Evolutionary conservation across 805 yeast genomes (phyloP), one percentile per base, ranked within the genome.

Genomic region (Candida morakotiae): DNA sequence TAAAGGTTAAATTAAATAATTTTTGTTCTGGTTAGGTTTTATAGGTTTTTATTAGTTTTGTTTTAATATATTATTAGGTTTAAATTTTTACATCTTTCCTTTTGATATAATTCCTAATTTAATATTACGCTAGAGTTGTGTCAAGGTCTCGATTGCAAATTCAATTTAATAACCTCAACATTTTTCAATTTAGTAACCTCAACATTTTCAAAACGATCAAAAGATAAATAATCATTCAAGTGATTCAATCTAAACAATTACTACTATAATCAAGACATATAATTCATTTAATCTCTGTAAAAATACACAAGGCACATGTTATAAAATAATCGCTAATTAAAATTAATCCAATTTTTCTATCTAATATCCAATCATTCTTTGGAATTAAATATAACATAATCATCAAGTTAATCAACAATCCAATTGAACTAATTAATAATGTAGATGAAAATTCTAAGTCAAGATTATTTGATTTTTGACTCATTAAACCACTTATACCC

Each of bases 401-500:
- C 3, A 47, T 6, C 22, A 60, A 43, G 34, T 55, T 61, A 5
- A 41, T 14, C 10, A 62, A 32, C 23, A 60, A 38, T 4, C 55
- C 50, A 2, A 49, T 6, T 6, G 44, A 42, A 7, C 57, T 49
- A 10, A 55, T 42, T 1, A 39, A 25, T n/a, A 61, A 41, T 4
- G 62, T 57, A 9, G 34, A 34, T 5, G 54, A 49, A 5, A 40
- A 29, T 11, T 51, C 49, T 10, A 56, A 40, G 16, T 34, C 34
- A 38, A 47, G 49, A n/a, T 33, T 33, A 18, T 43, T 38, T 20
- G 8, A 9, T 4, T 51, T 25, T n/a, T n/a, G n/a, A n/a, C n/a
- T n/a, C 5, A 60, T 22, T 23, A 86, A 42, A 0, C 91, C 88
- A 47, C 85, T 83, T 4, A 82, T 51, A 0, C 97, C 96, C 42